Evolutionary conservation across 306 rosid genomes (phyloP), one percentile per base, ranked within the genome.

Genomic region (Prunus mira): DNA sequence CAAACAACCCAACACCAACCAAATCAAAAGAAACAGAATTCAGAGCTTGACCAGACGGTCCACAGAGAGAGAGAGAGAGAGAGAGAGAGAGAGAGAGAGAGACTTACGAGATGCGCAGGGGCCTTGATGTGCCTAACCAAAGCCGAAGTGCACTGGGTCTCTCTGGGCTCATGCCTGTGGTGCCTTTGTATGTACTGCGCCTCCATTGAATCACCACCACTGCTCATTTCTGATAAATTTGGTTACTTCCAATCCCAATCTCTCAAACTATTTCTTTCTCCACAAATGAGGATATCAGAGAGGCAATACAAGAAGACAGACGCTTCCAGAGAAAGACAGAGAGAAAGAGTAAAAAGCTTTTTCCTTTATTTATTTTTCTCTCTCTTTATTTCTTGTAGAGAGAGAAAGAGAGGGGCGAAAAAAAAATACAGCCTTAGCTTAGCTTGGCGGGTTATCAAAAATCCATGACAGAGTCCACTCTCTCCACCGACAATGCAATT

Each of bases 101-200:
- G 9, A 84, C 88, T 75, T 74, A 96, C 99, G 70, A 96, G 96
- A 6, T 88, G 94, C 79, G 88, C 89, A 28, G 98, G 99, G 18
- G 99, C 98, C 66, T 76, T 91, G 81, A 96, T 85, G 84, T 91
- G 97, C 83, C 86, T 92, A 46, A 92, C 93, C 46, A 96, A 80
- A 11, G 96, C 91, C n/a, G 99, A 89, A 45, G 98, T 83, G 83
- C 99, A 93, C 91, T 96, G 99, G 28, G 82, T 87, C 22, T 87
- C 91, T 71, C 83, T 85, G 32, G 88, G 86, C 13, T 89, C 90
- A 66, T 96, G 99, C 72, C 22, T 86, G 89, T 96, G 99, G 80
- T 96, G 96, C 79, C 90, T 91, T 52, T 87, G 84, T 82, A 96
- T 89, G 89, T 85, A 87, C 84, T 92, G 94, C n/a, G 86, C 65